Conservation (phyloP, 192 early-diverging fungal genomes). For the Coemansia erecta region DNA sequence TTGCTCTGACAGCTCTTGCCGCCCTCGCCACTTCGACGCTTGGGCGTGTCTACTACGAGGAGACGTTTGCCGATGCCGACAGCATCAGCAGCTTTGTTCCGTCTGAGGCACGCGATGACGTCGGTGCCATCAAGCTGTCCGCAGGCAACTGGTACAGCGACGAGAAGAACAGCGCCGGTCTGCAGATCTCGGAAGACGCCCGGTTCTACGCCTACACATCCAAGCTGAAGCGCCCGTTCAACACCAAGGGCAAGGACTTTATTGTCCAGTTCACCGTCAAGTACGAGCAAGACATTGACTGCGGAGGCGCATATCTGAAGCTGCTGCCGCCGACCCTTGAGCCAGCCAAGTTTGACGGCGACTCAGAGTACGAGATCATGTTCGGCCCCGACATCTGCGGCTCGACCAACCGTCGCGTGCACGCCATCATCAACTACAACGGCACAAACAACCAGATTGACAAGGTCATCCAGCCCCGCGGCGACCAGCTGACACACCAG, state of each 20-base stretch:
- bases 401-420: slow-evolving; percentile 78
- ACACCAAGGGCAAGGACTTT: slow-evolving; percentile 80
- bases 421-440: slow-evolving; percentile 95
- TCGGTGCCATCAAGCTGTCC: slow-evolving; percentile 72
- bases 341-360: slow-evolving; percentile 75
- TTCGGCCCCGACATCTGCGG: slow-evolving; percentile 96
- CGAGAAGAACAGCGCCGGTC: slow-evolving; percentile 63
- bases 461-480: slow-evolving; percentile 65
- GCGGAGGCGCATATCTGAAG: slow-evolving; percentile 91
- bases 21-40: slow-evolving; percentile 41
- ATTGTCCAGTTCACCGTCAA: slow-evolving; percentile 90
- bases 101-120: slow-evolving; percentile 63
- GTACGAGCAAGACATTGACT: slow-evolving; percentile 87
- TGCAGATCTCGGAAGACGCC: slow-evolving; percentile 79
- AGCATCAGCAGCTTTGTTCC: slow-evolving; percentile 68
- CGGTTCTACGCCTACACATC: slow-evolving; percentile 84
- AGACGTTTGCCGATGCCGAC: slow-evolving; percentile 70
- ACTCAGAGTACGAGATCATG: slow-evolving; percentile 79
- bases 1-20: slow-evolving; percentile 42
- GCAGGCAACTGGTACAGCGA: slow-evolving; percentile 75
- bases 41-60: slow-evolving; percentile 78
- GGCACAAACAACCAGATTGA: slow-evolving; percentile 83
- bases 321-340: slow-evolving; percentile 82
- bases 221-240: slow-evolving; percentile 67
- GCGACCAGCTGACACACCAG: slow-evolving; percentile 78